Evolutionary conservation across 805 yeast genomes (phyloP), one percentile per base, ranked within the genome.

Genomic region (Zygosaccharomyces lentus): DNA sequence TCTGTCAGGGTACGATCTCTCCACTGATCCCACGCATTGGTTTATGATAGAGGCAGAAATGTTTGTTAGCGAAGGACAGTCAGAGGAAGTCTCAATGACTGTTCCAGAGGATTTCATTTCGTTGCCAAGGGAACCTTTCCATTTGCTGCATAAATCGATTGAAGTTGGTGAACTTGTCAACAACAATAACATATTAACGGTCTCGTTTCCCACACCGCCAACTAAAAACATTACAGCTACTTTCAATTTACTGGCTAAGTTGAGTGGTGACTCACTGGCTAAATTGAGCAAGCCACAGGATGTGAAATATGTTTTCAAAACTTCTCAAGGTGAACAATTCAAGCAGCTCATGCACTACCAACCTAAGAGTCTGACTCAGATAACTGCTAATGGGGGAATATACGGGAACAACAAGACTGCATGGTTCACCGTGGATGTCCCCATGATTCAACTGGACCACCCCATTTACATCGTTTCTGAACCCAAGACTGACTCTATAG

Each of bases 351-450:
- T 64, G 31, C 49, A 53, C 34, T 62, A 46, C 42, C 43, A 55
- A 15, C 54, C 61, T 3, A 48, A 53, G 19, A 52, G 52, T 42
- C 25, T 50, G 8, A 43, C 54, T 15, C 34, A 27, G 7, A 39
- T 59, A 12, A 50, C 54, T 8, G 55, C 63, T 5, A 56, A 61
- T 38, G 62, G 62, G 39, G 64, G 64, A 17, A 54, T 56, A 15
- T 52, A 45, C 25, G 43, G 42, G 19, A 39, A 45, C 8, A 54
- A 57, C 43, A 54, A 47, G 9, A 55, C 60, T 8, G 61, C 61
- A 4, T 62, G 63, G 58, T 64, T 61, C 46, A 55, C 59, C 3
- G 52, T 59, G 15, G 58, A 60, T 36, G 47, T 64, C 10, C 68
- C 68, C 37, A 17, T 57, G 10, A 34, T 49, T 12, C 46, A 50